Conservation (phyloP, 2,329 filamentous ascomycete genomes). For the Exophiala sp. region DNA sequence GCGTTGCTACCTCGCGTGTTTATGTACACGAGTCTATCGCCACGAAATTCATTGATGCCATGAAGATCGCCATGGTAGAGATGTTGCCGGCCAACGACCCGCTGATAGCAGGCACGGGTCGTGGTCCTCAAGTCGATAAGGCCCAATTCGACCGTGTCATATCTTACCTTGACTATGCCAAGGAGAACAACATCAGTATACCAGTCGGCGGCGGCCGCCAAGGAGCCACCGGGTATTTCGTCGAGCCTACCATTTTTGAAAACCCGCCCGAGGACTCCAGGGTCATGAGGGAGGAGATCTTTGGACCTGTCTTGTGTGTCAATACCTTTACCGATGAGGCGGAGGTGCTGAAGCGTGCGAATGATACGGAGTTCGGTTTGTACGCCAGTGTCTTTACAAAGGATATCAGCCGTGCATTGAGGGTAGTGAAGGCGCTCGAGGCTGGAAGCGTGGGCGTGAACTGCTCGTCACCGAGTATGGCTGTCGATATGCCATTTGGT, state of each 20-base stretch:
- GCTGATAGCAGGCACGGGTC: slow-evolving; percentile 43
- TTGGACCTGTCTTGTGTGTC: slow-evolving; percentile 62
- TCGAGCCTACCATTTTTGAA: slow-evolving; percentile 58
- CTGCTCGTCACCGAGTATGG: slow-evolving; percentile 32
- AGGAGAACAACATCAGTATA: slow-evolving; percentile 52
- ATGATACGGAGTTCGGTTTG: slow-evolving; percentile 56
- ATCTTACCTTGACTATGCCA: slow-evolving; percentile 53
- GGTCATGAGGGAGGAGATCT: slow-evolving; percentile 56
- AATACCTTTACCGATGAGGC: slow-evolving; percentile 59
- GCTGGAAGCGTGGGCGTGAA: slow-evolving; percentile 62
- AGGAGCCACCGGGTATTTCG: slow-evolving; percentile 56
- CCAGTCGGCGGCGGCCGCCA: slow-evolving; percentile 46
- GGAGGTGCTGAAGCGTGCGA: slow-evolving; percentile 57
- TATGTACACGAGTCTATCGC: slow-evolving; percentile 35
- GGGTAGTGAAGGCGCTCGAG: slow-evolving; percentile 53
- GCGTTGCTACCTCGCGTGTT: slow-evolving; percentile 48
- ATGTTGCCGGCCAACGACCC: slow-evolving; percentile 27
- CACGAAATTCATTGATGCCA: slow-evolving; percentile 44
- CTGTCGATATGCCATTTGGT: slow-evolving; percentile 36
- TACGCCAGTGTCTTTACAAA: slow-evolving; percentile 58
- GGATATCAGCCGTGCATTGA: slow-evolving; percentile 49
- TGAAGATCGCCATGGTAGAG: slow-evolving; percentile 39
- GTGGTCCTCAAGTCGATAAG: slow-evolving; percentile 62
- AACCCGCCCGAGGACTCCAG: slow-evolving; percentile 56
- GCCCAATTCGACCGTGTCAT: slow-evolving; percentile 62